These are phyloP conservation scores for Entelexis sorbosivorans DNA, from an alignment of 1,139 yeast genomes.

Conservation along the genomic window DNA sequence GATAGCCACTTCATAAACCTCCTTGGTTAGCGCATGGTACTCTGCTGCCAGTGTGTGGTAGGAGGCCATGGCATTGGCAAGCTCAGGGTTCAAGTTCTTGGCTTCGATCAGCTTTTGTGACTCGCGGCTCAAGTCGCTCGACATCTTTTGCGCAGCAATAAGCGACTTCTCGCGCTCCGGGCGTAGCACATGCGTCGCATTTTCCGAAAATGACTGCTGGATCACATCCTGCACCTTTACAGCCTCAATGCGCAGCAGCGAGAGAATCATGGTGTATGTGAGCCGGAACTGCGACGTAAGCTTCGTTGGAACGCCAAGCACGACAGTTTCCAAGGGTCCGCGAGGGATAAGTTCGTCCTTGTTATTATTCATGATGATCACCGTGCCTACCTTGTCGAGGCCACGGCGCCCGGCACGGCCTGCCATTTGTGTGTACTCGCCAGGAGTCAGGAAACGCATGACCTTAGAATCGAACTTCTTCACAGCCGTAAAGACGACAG, in stretches of 20 bases:
- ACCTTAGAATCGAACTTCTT: conserved; percentile 84
- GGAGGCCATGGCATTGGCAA: background rate
- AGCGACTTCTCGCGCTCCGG: conserved; percentile 77
- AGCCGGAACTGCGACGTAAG: conserved; percentile 82
- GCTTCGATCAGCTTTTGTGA: background rate
- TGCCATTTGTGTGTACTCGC: conserved; percentile 98
- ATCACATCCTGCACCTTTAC: conserved; percentile 94
- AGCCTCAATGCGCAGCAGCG: conserved; percentile 84
- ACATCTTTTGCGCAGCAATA: conserved; percentile 19
- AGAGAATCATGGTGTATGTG: conserved; percentile 91
- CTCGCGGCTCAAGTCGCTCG: background rate
- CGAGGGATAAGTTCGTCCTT: conserved; percentile 48
- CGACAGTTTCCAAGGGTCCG: conserved; percentile 59
- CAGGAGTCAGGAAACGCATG: conserved; percentile 75
- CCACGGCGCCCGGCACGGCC: conserved; percentile 99
- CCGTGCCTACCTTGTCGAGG: conserved; percentile 84
- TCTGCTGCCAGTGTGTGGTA: conserved; percentile 2
- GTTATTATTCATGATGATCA: conserved; percentile 71
- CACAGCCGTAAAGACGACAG: conserved; percentile 79
- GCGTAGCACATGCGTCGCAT: conserved; percentile 68
- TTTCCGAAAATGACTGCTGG: conserved; percentile 88
- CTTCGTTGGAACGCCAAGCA: conserved; percentile 68
- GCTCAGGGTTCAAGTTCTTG: background rate
- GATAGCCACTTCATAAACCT: background rate
- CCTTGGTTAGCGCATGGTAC: conserved; percentile 9